Conservation (phyloP, 495 filamentous ascomycete genomes). For the Talaromyces thailandensis region DNA sequence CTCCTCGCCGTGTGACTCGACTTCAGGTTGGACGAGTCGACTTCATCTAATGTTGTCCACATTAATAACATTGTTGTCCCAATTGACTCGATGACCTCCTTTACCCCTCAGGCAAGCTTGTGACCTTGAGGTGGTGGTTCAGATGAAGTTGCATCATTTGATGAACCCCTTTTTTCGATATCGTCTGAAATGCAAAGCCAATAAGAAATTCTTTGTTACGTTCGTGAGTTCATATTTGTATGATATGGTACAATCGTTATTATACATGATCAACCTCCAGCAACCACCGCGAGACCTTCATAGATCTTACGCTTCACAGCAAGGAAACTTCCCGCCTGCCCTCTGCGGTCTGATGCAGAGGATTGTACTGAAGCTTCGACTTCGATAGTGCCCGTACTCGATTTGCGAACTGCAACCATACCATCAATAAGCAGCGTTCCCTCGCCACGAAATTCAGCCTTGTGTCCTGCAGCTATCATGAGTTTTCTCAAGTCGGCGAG, state of each 20-base stretch:
- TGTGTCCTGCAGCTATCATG: slow-evolving; percentile 74
- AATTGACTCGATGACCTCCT: neutral
- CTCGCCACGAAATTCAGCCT: slow-evolving; percentile 87
- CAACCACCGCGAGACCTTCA: slow-evolving; percentile 71
- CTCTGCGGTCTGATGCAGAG: slow-evolving; percentile 27
- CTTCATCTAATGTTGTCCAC: neutral
- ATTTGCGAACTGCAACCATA: slow-evolving; percentile 80
- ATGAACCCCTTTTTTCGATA: neutral
- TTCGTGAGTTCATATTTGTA: neutral
- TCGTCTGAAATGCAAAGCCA: neutral
- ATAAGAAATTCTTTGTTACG: neutral
- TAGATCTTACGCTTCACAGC: slow-evolving; percentile 76
- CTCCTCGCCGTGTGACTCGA: neutral
- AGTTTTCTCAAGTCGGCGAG: slow-evolving; percentile 80
- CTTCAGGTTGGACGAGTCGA: neutral
- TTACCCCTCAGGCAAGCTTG: neutral
- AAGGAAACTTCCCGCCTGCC: slow-evolving; percentile 52
- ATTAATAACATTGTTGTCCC: neutral
- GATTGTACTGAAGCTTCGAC: slow-evolving; percentile 63
- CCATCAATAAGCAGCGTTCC: slow-evolving; percentile 86
- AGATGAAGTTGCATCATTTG: neutral
- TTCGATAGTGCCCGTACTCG: slow-evolving; percentile 76
- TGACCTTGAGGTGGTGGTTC: neutral
- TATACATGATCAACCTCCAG: slow-evolving; percentile 45
- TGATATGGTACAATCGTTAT: neutral